These are phyloP conservation scores for Rusavskia elegans DNA, from an alignment of 495 filamentous ascomycete species.

Conservation along the genomic window DNA sequence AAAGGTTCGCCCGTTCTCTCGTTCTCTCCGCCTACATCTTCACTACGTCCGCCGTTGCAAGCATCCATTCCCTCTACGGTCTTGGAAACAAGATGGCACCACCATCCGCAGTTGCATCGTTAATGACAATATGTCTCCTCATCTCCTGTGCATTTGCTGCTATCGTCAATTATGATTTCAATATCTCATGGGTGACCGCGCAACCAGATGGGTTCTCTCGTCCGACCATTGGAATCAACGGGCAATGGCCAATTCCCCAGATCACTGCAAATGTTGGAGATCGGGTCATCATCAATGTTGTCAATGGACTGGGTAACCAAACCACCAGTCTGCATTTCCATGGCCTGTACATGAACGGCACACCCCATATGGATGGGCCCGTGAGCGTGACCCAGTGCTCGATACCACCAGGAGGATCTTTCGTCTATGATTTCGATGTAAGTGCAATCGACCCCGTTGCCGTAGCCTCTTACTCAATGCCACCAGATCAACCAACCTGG, in stretches of 20 bases:
- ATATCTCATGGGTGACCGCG: constrained; percentile 64
- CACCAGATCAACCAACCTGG: constrained; percentile 52
- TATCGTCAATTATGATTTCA: constrained; percentile 58
- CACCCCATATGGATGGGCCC: constrained; percentile 52
- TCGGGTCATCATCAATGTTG: constrained; percentile 52
- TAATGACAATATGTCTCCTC: constrained; percentile 2
- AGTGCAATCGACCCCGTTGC: constrained; percentile 7
- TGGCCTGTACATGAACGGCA: constrained; percentile 50
- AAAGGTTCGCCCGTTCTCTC: background rate
- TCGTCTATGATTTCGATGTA: constrained; percentile 65
- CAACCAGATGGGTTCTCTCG: constrained; percentile 64
- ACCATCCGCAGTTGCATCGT: background rate
- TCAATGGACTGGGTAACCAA: constrained; percentile 61
- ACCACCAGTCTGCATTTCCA: constrained; percentile 62
- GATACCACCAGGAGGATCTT: constrained; percentile 38
- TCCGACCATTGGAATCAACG: constrained; percentile 69
- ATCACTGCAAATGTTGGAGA: constrained; percentile 60
- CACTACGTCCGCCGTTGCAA: too few relatives aligned
- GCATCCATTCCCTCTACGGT: too few relatives aligned
- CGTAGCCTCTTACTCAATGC: constrained; percentile 5
- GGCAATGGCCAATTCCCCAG: constrained; percentile 58
- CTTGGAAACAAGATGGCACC: background rate
- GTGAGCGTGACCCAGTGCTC: constrained; percentile 46
- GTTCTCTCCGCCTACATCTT: background rate
- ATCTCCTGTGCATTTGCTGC: constrained; percentile 20